A percentile compares a stretch with the other conserved stretches of the same genome.
Evolutionary conservation across 305 asterid genomes (phyloP).

Genomic region (Fraxinus sp.): DNA sequence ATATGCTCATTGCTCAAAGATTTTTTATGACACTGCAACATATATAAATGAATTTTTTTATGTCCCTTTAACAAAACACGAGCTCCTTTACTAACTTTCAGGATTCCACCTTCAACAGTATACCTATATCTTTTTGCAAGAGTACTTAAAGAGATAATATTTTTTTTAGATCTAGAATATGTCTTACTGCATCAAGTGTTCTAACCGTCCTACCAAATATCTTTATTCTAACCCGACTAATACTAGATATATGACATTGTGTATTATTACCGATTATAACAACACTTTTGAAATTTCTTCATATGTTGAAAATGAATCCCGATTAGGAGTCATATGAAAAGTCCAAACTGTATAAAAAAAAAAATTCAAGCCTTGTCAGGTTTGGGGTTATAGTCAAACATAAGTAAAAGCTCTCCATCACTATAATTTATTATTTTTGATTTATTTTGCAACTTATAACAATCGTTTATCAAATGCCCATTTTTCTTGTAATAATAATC

Average conservation of each 20-base stretch:
- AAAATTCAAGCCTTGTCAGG: neutral
- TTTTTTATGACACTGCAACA: neutral
- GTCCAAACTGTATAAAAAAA: neutral
- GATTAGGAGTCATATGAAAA: neutral
- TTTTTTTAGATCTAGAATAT: neutral
- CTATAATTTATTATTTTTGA: too few species aligned
- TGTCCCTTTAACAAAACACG: neutral
- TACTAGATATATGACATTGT: neutral
- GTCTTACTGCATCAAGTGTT: neutral
- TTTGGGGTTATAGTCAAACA: neutral
- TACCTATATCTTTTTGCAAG: neutral
- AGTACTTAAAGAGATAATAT: neutral
- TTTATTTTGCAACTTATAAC: too few species aligned
- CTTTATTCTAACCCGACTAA: neutral
- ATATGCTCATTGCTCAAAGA: neutral
- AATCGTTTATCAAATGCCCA: neutral
- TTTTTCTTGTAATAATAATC: too few species aligned
- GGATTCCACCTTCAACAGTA: neutral
- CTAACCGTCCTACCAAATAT: neutral
- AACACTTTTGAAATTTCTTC: neutral
- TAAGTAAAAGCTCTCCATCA: neutral
- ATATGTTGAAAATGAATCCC: too few species aligned
- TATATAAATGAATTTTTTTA: neutral
- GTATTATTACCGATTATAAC: neutral
- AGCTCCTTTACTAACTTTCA: neutral